phyloP scores from a whole-genome alignment of 805 yeast species.

The Lachancea fermentati region DNA sequence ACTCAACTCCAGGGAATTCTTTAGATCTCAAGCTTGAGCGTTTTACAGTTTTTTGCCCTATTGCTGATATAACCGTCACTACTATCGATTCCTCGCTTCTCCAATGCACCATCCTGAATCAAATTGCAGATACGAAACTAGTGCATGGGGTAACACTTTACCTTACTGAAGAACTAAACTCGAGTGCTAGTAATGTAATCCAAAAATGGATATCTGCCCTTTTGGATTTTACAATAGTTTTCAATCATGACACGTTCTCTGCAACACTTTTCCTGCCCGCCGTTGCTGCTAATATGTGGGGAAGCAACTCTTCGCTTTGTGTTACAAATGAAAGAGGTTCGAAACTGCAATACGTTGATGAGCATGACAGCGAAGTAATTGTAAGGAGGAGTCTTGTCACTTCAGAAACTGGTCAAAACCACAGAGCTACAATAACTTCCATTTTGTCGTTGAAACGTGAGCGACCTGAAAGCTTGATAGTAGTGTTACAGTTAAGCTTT shows the following conservation, averaged over 20 bases:
- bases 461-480: slow-evolving; percentile 22
- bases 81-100: slow-evolving; percentile 22
- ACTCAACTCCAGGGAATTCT: slow-evolving; percentile 5
- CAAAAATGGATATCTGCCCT: slow-evolving; percentile 40
- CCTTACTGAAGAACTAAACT: slow-evolving; percentile 24
- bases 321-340: no score
- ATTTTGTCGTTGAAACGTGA: slow-evolving; percentile 26
- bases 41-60: slow-evolving; percentile 14
- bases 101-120: slow-evolving; percentile 11
- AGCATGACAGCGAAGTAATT: slow-evolving; percentile 16
- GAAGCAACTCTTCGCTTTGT: not conserved
- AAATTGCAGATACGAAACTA: slow-evolving; percentile 3
- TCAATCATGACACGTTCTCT: slow-evolving; percentile 11
- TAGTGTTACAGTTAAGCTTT: slow-evolving; percentile 28
- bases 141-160: slow-evolving; percentile 15
- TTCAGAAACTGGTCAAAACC: not conserved
- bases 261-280: slow-evolving; percentile 17
- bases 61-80: slow-evolving; percentile 13
- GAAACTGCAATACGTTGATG: no score
- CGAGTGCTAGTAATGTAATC: slow-evolving; percentile 27
- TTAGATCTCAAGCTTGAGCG: slow-evolving; percentile 10
- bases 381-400: slow-evolving; percentile 20
- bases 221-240: slow-evolving; percentile 21
- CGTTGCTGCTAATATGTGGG: slow-evolving; percentile 5
- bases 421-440: slow-evolving; percentile 27